phyloP scores from a whole-genome alignment of 75 land plant genomes.

The Azolla pinnata region DNA sequence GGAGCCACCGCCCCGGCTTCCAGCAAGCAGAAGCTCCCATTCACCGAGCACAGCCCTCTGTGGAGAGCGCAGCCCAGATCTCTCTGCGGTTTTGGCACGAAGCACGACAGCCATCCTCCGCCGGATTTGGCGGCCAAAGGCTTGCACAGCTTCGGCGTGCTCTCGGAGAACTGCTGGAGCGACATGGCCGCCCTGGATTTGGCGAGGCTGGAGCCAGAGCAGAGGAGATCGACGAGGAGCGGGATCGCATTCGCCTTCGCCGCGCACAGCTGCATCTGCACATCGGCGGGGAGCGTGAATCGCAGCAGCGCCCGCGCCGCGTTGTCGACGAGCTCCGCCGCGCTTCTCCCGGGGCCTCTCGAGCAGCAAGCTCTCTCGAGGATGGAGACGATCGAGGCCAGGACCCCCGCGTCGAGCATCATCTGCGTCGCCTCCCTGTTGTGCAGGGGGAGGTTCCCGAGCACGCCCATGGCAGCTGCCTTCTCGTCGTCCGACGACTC shows the following conservation, averaged over 20 bases:
- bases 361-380: slow-evolving; percentile 5
- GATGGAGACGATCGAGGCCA: slow-evolving; percentile 28
- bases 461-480: slow-evolving; percentile 44
- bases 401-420: slow-evolving; percentile 23
- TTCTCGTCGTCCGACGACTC: slow-evolving; percentile 36
- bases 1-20: slow-evolving; percentile 45
- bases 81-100: slow-evolving; percentile 14
- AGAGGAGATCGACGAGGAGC: slow-evolving; percentile 41
- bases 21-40: slow-evolving; percentile 49
- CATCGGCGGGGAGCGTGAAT: slow-evolving; percentile 49
- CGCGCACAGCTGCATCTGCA: slow-evolving; percentile 33
- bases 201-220: slow-evolving; percentile 21
- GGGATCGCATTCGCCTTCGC: slow-evolving; percentile 36
- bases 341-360: slow-evolving; percentile 4
- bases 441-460: slow-evolving; percentile 41
- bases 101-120: slow-evolving; percentile 34
- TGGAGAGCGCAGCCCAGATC: slow-evolving; percentile 46
- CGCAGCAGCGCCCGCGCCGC: slow-evolving; percentile 38
- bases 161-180: slow-evolving; percentile 49
- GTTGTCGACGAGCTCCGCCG: slow-evolving; percentile 22
- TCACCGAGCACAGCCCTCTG: slow-evolving; percentile 36
- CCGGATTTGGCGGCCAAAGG: slow-evolving; percentile 9
- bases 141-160: slow-evolving; percentile 24
- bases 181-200: slow-evolving; percentile 42
- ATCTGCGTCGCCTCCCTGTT: slow-evolving; percentile 35